A percentile compares a stretch with the other conserved stretches of the same genome.
Conservation (phyloP, 2,329 filamentous ascomycete genomes). For the Pseudocercospora musae region DNA sequence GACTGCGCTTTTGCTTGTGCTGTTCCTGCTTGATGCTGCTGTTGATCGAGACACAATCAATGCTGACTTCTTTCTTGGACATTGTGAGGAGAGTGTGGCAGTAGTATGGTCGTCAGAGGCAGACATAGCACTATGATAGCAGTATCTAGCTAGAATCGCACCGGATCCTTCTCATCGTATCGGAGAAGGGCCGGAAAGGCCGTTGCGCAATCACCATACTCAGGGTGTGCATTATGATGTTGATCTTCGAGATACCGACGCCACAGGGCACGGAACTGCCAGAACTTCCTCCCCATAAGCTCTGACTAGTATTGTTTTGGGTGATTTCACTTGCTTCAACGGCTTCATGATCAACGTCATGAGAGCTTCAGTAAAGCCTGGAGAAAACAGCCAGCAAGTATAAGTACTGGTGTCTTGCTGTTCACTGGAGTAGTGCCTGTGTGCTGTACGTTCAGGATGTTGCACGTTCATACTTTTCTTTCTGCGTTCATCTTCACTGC, state of each 20-base stretch:
- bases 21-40: background rate
- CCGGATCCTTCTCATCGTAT: background rate
- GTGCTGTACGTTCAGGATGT: background rate
- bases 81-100: background rate
- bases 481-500: background rate
- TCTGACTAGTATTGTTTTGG: background rate
- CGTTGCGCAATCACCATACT: background rate
- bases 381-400: background rate
- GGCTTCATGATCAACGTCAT: background rate
- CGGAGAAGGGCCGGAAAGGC: background rate
- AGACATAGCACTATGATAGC: background rate
- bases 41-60: background rate
- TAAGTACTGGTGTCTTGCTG: background rate
- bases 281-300: background rate
- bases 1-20: background rate
- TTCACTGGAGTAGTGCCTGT: background rate
- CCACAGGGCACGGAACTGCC: background rate
- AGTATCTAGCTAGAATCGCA: background rate
- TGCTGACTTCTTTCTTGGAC: background rate
- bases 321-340: background rate
- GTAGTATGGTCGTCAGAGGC: background rate
- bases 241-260: background rate
- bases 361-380: background rate
- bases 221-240: background rate
- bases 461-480: background rate